phyloP scores from a whole-genome alignment of 768 basidiomycete genomes.

The Zangia roseola region DNA sequence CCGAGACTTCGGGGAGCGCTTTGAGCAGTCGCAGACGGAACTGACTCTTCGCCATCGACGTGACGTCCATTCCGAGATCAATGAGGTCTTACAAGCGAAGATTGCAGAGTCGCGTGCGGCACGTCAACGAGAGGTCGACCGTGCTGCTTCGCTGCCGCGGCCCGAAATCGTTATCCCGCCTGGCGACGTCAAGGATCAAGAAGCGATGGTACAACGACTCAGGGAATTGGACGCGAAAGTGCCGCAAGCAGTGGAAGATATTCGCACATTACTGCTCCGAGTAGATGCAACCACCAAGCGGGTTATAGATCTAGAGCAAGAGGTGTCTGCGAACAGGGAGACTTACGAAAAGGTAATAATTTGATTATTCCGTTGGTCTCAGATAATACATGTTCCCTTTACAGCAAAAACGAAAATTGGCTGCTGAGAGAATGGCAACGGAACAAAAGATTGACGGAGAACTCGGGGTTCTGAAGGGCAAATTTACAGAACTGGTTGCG shows the following conservation, averaged over 20 bases:
- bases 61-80: conserved; percentile 19
- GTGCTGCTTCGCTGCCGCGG: conserved; percentile 10
- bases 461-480: conserved; percentile 14
- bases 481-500: conserved; percentile 17
- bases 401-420: conserved; percentile 20
- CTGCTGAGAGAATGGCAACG: conserved; percentile 9
- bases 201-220: conserved; percentile 14
- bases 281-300: conserved; percentile 21
- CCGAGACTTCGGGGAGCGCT: conserved; percentile 25
- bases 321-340: conserved; percentile 16
- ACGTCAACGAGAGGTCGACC: conserved; percentile 22
- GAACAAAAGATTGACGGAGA: conserved; percentile 13
- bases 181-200: conserved; percentile 13
- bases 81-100: conserved; percentile 17
- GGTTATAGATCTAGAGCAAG: conserved; percentile 22
- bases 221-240: conserved; percentile 24
- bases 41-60: conserved; percentile 25
- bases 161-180: conserved; percentile 23
- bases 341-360: conserved; percentile 18
- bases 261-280: conserved; percentile 25
- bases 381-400: conserved; percentile 2
- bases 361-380: not conserved
- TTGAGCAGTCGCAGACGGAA: conserved; percentile 31
- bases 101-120: conserved; percentile 20
- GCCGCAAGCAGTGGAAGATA: conserved; percentile 22